These are phyloP conservation scores for Podospora conica DNA, from an alignment of 495 filamentous ascomycete genomes.

Conservation along the genomic window DNA sequence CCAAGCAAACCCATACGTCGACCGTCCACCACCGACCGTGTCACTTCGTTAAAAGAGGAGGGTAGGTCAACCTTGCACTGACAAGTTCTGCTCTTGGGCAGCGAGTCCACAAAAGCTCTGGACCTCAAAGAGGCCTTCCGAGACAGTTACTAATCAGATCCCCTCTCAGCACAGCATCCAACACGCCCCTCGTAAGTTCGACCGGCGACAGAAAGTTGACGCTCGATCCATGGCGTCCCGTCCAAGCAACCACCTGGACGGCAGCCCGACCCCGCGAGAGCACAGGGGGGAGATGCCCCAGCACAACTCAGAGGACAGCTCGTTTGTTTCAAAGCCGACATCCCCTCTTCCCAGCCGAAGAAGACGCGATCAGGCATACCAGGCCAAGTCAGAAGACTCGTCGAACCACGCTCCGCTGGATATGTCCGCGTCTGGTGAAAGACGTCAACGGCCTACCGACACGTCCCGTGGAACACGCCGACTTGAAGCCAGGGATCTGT, in stretches of 20 bases:
- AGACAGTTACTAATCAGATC: too few species aligned
- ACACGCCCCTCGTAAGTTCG: neutral
- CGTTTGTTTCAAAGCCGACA: neutral
- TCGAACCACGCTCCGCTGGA: neutral
- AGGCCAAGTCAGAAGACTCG: neutral
- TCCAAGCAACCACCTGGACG: neutral
- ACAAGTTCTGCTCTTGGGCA: too few species aligned
- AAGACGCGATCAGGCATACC: neutral
- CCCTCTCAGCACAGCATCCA: neutral
- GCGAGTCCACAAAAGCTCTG: too few species aligned
- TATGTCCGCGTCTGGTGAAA: slow-evolving; percentile 5
- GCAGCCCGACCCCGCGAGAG: neutral
- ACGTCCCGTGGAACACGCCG: slow-evolving; percentile 12
- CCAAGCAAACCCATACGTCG: too few species aligned
- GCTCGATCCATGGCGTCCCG: neutral
- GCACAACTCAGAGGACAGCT: neutral
- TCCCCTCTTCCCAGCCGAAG: neutral
- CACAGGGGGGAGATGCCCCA: neutral
- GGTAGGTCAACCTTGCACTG: too few species aligned
- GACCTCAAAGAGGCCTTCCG: too few species aligned
- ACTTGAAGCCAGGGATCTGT: slow-evolving; percentile 28
- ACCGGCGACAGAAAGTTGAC: neutral
- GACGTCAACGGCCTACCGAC: neutral
- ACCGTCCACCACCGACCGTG: too few species aligned
- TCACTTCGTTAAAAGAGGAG: too few species aligned